Percentiles rank a stretch among this genome's conserved stretches.
Evolutionary conservation across 208 protist species (phyloP).

Genomic region (Angomonas ambiguus): DNA sequence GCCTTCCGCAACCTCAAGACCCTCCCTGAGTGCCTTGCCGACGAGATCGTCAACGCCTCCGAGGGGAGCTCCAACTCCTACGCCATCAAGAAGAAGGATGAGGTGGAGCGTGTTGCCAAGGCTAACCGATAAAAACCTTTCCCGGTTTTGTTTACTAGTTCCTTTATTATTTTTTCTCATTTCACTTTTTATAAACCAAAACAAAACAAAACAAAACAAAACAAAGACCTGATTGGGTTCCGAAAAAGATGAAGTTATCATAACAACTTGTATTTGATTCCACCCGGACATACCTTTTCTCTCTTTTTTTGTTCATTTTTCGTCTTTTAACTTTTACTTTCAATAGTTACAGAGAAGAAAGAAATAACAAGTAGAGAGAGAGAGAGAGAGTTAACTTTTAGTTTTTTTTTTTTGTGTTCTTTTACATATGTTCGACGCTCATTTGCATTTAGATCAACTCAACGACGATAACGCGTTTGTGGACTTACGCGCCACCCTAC

Average conservation of each 20-base stretch:
- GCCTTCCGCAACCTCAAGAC: slow-evolving; percentile 99
- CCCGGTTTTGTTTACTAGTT: slow-evolving; percentile 15
- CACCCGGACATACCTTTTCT: neutral
- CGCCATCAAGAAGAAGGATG: slow-evolving; percentile 99
- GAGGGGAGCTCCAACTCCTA: slow-evolving; percentile 98
- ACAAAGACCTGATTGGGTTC: neutral
- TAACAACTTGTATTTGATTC: neutral
- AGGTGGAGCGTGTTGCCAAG: slow-evolving; percentile 99
- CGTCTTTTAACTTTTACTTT: neutral
- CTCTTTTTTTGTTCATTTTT: slow-evolving; percentile 7
- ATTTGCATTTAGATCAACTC: slow-evolving; percentile 34
- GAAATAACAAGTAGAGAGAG: no score
- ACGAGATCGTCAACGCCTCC: slow-evolving; percentile 99
- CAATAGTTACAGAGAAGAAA: no score
- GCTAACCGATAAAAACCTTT: slow-evolving; percentile 94
- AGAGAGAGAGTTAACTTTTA: no score
- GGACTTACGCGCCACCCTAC: slow-evolving; percentile 43
- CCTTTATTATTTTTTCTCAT: slow-evolving; percentile 14
- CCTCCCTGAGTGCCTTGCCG: slow-evolving; percentile 99
- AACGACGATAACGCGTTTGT: slow-evolving; percentile 75
- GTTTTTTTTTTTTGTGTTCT: slow-evolving; percentile 2
- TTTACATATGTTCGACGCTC: neutral
- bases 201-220: neutral
- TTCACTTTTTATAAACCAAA: slow-evolving; percentile 14
- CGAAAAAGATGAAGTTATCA: neutral